A percentile compares a stretch with the other conserved stretches of the same genome.
Conservation (phyloP, 768 basidiomycete species). For the Baorangia bicolor region DNA sequence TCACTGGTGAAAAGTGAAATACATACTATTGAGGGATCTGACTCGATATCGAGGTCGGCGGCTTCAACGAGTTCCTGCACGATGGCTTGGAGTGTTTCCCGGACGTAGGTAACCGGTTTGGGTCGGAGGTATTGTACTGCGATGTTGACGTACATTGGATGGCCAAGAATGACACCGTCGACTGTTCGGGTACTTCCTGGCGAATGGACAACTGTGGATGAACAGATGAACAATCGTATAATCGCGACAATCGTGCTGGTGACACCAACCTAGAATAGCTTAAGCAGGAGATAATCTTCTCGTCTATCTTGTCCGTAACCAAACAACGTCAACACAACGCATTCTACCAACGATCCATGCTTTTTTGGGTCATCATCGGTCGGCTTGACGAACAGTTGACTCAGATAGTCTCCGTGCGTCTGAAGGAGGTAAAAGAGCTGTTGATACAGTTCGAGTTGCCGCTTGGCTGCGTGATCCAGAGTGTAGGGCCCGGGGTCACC, state of each 20-base stretch:
- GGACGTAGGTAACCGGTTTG: slow-evolving; percentile 75
- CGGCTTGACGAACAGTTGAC: slow-evolving; percentile 67
- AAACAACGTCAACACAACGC: slow-evolving; percentile 84
- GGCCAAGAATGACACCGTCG: slow-evolving; percentile 62
- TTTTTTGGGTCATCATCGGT: slow-evolving; percentile 69
- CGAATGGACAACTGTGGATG: slow-evolving; percentile 66
- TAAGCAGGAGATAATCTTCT: slow-evolving; percentile 91
- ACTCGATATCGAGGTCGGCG: slow-evolving; percentile 81
- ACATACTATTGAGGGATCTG: slow-evolving; percentile 79
- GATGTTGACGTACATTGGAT: slow-evolving; percentile 84
- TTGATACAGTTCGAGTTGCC: slow-evolving; percentile 93
- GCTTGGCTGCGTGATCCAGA: slow-evolving; percentile 80
- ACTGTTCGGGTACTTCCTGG: slow-evolving; percentile 68
- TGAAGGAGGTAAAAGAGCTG: slow-evolving; percentile 95
- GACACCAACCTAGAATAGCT: slow-evolving; percentile 79
- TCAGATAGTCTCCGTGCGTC: slow-evolving; percentile 81
- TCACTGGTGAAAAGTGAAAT: background rate
- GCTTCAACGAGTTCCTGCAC: slow-evolving; percentile 73
- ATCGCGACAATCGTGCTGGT: background rate
- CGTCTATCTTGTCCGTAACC: slow-evolving; percentile 94
- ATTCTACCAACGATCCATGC: slow-evolving; percentile 75
- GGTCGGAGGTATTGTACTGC: slow-evolving; percentile 86
- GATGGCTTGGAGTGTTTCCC: slow-evolving; percentile 72
- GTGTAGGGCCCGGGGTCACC: slow-evolving; percentile 87
- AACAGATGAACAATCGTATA: background rate